These are phyloP conservation scores for Phytophthora megakarya DNA, from an alignment of 352 stramenopile genomes.

Conservation along the genomic window DNA sequence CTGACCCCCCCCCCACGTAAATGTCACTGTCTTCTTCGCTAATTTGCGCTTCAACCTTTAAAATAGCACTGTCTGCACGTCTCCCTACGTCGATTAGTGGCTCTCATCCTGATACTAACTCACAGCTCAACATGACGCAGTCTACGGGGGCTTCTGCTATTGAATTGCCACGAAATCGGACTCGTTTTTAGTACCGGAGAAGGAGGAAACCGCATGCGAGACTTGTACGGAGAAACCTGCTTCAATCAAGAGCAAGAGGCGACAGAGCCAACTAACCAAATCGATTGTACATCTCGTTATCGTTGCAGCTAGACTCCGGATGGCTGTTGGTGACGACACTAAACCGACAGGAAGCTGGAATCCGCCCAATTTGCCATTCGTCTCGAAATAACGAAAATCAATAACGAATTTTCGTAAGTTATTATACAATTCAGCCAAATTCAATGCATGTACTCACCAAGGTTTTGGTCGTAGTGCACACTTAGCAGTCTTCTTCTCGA, in stretches of 20 bases:
- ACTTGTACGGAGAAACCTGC: slow-evolving; percentile 2
- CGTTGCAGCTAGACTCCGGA: slow-evolving; percentile 36
- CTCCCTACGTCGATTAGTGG: slow-evolving; percentile 11
- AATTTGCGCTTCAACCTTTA: neutral
- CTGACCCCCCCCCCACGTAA: slow-evolving; percentile 24
- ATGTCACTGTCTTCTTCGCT: neutral
- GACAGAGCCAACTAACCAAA: neutral
- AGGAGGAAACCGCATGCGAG: slow-evolving; percentile 1
- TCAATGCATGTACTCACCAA: slow-evolving; percentile 24
- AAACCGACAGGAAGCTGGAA: slow-evolving; percentile 42
- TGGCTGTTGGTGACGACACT: slow-evolving; percentile 53
- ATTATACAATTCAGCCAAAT: neutral
- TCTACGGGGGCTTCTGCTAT: slow-evolving; percentile 7
- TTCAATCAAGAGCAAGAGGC: slow-evolving; percentile 28
- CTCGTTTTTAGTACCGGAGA: neutral
- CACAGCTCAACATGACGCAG: slow-evolving; percentile 21
- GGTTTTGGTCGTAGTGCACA: slow-evolving; percentile 63
- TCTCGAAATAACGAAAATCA: slow-evolving; percentile 21
- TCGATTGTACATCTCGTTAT: slow-evolving; percentile 36
- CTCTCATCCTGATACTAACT: slow-evolving; percentile 19
- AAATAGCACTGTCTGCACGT: slow-evolving; percentile 5
- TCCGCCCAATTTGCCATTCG: slow-evolving; percentile 20
- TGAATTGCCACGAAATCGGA: slow-evolving; percentile 19
- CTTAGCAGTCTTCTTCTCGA: slow-evolving; percentile 52
- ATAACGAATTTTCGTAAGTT: slow-evolving; percentile 1